These are phyloP conservation scores for Pythium phragmitis DNA, from an alignment of 352 stramenopile species.

Conservation along the genomic window DNA sequence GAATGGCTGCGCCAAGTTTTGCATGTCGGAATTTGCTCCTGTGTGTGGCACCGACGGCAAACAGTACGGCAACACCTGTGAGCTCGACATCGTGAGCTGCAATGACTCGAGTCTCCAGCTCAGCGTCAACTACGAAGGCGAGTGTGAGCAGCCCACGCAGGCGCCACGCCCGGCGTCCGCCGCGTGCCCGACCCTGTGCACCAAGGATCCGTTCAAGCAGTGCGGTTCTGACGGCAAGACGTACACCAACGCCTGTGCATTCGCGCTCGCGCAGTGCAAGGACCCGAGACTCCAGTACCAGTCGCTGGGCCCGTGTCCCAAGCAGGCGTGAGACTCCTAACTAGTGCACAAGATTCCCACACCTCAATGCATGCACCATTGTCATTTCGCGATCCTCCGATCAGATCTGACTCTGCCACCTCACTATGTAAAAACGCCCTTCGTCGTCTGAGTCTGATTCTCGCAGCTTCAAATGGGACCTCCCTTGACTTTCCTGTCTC, in stretches of 20 bases:
- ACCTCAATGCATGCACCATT: too few species aligned
- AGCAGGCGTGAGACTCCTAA: not conserved
- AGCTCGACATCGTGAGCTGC: constrained; percentile 38
- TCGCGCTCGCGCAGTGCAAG: constrained; percentile 14
- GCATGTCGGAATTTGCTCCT: constrained; percentile 1
- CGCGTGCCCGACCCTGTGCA: constrained; percentile 15
- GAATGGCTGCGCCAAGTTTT: not conserved
- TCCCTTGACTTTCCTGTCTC: not conserved
- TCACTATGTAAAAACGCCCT: too few species aligned
- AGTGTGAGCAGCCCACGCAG: constrained; percentile 6
- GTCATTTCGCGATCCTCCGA: too few species aligned
- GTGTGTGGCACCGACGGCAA: constrained; percentile 32
- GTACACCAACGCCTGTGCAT: constrained; percentile 23
- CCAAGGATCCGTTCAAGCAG: constrained; percentile 3
- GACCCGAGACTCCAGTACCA: constrained; percentile 6
- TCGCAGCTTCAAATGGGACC: too few species aligned
- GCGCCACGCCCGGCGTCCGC: not conserved
- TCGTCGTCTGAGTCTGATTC: too few species aligned
- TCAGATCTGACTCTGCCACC: too few species aligned
- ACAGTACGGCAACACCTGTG: constrained; percentile 42
- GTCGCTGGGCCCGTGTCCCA: not conserved
- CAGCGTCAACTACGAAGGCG: constrained; percentile 20
- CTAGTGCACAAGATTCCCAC: too few species aligned
- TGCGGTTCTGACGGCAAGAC: constrained; percentile 28
- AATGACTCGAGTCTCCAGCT: constrained; percentile 28